A percentile compares a stretch with the other conserved stretches of the same genome.
Evolutionary conservation across 2,329 filamentous ascomycete species (phyloP).

Genomic region (Helicocarpus griseus): DNA sequence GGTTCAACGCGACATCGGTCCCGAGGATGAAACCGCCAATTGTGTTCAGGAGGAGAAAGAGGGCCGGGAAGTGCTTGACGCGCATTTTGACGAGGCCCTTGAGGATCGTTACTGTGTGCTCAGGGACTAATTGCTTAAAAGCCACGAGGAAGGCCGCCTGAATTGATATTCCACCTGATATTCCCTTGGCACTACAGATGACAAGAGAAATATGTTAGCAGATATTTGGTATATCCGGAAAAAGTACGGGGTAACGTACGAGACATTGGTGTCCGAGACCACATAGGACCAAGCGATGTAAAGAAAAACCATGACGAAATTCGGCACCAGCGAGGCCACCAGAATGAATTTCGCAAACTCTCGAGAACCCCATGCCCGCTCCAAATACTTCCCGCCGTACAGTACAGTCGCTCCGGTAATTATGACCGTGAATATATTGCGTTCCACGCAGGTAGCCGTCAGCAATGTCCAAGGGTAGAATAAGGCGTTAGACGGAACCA

Average conservation of each 20-base stretch:
- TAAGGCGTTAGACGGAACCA: conserved; percentile 73
- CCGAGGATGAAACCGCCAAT: conserved; percentile 55
- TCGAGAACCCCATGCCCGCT: conserved; percentile 85
- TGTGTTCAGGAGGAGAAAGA: conserved; percentile 62
- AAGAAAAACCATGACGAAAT: conserved; percentile 61
- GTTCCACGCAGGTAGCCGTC: conserved; percentile 79
- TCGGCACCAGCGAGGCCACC: conserved; percentile 69
- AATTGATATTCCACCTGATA: conserved; percentile 79
- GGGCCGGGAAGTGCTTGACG: conserved; percentile 70
- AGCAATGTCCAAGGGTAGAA: conserved; percentile 90
- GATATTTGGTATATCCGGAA: background rate
- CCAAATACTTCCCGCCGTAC: conserved; percentile 88
- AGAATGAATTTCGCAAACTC: conserved; percentile 88
- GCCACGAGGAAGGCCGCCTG: conserved; percentile 92
- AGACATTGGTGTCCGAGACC: conserved; percentile 33
- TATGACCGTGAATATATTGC: conserved; percentile 77
- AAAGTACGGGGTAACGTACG: conserved; percentile 19
- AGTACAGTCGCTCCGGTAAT: conserved; percentile 72
- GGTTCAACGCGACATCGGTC: conserved; percentile 67
- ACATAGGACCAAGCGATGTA: conserved; percentile 66
- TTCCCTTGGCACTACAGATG: conserved; percentile 58
- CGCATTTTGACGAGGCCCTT: conserved; percentile 80
- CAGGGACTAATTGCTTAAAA: conserved; percentile 94
- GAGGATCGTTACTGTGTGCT: conserved; percentile 92
- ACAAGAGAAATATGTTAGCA: background rate